These are phyloP conservation scores for Trichothecium roseum DNA, from an alignment of 2,329 filamentous ascomycete species.

Conservation along the genomic window DNA sequence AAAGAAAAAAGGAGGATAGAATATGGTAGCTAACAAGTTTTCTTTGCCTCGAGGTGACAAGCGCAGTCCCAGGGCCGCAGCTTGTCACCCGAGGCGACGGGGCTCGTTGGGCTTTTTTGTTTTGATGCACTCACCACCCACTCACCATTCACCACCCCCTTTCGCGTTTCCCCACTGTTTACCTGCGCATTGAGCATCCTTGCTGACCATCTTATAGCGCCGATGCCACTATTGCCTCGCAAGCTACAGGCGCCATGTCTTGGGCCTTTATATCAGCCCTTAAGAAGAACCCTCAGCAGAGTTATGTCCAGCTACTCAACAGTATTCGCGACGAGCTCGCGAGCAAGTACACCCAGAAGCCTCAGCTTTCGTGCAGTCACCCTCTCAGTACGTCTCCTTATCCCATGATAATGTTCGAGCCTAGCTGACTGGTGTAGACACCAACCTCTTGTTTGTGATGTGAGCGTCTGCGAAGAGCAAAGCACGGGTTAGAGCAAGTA, in stretches of 20 bases:
- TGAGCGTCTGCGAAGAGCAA: slow-evolving; percentile 19
- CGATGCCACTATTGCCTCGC: slow-evolving; percentile 81
- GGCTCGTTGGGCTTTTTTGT: slow-evolving; percentile 27
- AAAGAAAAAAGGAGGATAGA: background rate
- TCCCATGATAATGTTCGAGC: slow-evolving; percentile 10
- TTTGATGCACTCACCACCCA: slow-evolving; percentile 1
- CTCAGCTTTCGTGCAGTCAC: slow-evolving; percentile 93
- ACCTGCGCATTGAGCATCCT: too few relatives aligned
- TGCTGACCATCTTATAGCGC: slow-evolving; percentile 60
- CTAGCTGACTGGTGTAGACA: slow-evolving; percentile 33
- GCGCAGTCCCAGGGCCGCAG: slow-evolving; percentile 21
- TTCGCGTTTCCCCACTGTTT: too few relatives aligned
- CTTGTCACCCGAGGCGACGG: slow-evolving; percentile 34
- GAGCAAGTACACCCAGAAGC: slow-evolving; percentile 85
- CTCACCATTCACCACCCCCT: background rate
- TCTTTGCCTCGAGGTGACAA: slow-evolving; percentile 20
- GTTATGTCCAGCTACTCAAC: slow-evolving; percentile 93
- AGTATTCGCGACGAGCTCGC: slow-evolving; percentile 89
- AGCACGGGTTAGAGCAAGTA: too few relatives aligned
- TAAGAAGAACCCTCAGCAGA: slow-evolving; percentile 95
- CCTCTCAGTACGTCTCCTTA: slow-evolving; percentile 63
- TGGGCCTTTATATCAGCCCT: slow-evolving; percentile 91
- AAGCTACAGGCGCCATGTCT: slow-evolving; percentile 96
- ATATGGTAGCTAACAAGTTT: slow-evolving; percentile 5
- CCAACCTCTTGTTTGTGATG: slow-evolving; percentile 54